Conservation (phyloP, 2,329 filamentous ascomycete genomes). For the Mollisia scopiformis region DNA sequence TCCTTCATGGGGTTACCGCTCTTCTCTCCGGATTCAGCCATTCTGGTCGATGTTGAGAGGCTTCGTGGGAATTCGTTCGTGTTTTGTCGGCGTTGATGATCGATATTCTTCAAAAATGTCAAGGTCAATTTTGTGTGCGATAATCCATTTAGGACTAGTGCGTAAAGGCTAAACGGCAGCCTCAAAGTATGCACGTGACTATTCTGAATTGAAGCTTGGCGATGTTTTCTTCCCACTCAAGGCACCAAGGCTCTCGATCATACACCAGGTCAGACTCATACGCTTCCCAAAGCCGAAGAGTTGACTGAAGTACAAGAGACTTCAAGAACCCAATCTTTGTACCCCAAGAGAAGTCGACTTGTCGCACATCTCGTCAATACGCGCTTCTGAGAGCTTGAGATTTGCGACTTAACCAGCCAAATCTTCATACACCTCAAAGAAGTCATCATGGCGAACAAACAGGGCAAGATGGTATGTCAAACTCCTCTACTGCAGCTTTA, state of each 20-base stretch:
- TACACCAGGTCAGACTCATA: conserved; percentile 26
- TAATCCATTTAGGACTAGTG: conserved; percentile 16
- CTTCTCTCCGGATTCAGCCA: conserved; percentile 84
- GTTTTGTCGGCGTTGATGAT: too few relatives aligned
- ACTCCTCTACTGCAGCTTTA: conserved; percentile 39
- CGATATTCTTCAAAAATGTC: too few relatives aligned
- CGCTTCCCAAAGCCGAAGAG: conserved; percentile 33
- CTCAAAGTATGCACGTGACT: too few relatives aligned
- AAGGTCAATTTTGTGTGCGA: conserved; percentile 6
- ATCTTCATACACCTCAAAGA: too few relatives aligned
- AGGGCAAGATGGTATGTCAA: conserved; percentile 96
- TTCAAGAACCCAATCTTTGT: conserved; percentile 39
- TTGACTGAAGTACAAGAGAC: conserved; percentile 35
- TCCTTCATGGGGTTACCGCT: conserved; percentile 98
- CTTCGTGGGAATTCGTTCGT: conserved; percentile 11
- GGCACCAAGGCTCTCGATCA: conserved; percentile 4
- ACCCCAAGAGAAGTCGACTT: conserved; percentile 38
- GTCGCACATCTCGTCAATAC: conserved; percentile 38
- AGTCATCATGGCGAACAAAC: conserved; percentile 80
- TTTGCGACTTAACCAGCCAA: too few relatives aligned
- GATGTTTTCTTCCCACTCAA: too few relatives aligned
- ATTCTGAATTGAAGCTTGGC: too few relatives aligned
- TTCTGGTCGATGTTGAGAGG: conserved; percentile 33
- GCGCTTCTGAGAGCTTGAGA: too few relatives aligned
- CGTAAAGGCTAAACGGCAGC: conserved; percentile 9